Evolutionary conservation across 108 stramenopile genomes (phyloP).

Genomic region (Stephanodiscus triporus): DNA sequence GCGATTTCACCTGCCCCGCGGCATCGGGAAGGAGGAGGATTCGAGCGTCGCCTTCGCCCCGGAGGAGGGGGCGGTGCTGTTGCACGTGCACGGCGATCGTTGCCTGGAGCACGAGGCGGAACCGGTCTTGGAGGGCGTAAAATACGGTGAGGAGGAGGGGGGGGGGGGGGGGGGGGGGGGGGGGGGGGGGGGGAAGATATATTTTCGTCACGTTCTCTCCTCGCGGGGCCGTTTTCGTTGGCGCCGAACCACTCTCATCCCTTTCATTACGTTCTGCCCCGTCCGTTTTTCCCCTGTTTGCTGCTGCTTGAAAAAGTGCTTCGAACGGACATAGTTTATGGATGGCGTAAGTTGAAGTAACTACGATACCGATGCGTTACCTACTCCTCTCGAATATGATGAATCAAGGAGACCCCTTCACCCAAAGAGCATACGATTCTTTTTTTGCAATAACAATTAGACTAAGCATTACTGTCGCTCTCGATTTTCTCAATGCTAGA

Average conservation of each 20-base stretch:
- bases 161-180: conserved; percentile 25
- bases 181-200: conserved; percentile 40
- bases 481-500: no score
- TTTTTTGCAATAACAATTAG: no score
- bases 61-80: conserved; percentile 64
- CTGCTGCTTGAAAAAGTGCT: conserved; percentile 6
- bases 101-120: conserved; percentile 93
- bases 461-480: no score
- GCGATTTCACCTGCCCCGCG: conserved; percentile 61
- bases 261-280: no score
- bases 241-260: neutral
- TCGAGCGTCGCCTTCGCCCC: conserved; percentile 64
- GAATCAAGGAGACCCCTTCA: no score
- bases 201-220: conserved; percentile 12
- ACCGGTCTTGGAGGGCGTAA: conserved; percentile 71
- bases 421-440: no score
- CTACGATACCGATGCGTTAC: no score
- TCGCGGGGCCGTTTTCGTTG: no score
- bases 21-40: conserved; percentile 21
- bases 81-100: conserved; percentile 88
- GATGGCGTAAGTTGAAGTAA: conserved; percentile 6
- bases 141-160: conserved; percentile 79
- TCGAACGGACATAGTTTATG: conserved; percentile 38
- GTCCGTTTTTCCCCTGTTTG: neutral
- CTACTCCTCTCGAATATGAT: no score